phyloP scores from a whole-genome alignment of 257 asterid genomes.

The Coffea eugenioides region DNA sequence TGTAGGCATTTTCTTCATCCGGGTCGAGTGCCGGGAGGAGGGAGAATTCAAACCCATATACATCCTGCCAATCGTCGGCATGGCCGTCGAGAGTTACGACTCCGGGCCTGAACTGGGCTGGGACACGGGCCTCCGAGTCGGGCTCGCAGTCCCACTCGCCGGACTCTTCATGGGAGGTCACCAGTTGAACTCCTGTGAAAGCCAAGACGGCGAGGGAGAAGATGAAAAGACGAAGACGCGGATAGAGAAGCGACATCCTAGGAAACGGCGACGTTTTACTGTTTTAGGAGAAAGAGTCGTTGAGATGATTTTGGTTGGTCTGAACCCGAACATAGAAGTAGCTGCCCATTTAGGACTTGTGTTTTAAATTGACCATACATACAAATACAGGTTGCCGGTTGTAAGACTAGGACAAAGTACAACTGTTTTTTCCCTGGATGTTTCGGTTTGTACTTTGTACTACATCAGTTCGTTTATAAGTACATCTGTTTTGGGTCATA shows the following conservation, averaged over 20 bases:
- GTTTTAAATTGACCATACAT: neutral
- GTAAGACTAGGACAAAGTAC: conserved; percentile 6
- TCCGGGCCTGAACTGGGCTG: conserved; percentile 66
- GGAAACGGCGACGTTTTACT: neutral
- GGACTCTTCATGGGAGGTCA: conserved; percentile 57
- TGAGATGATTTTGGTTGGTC: neutral
- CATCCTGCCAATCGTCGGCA: conserved; percentile 61
- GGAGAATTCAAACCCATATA: conserved; percentile 75
- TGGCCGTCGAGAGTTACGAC: conserved; percentile 68
- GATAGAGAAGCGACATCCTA: neutral
- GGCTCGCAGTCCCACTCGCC: conserved; percentile 75
- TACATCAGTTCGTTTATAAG: neutral
- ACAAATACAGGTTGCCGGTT: neutral
- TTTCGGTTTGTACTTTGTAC: conserved; percentile 1
- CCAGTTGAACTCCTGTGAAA: conserved; percentile 29
- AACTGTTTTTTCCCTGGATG: conserved; percentile 13
- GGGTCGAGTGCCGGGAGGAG: conserved; percentile 87
- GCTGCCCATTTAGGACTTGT: conserved; percentile 1
- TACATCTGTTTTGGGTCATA: neutral
- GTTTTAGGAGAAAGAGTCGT: neutral
- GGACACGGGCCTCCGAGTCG: conserved; percentile 56
- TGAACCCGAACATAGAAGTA: neutral
- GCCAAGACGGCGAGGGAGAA: conserved; percentile 25
- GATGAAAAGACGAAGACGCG: conserved; percentile 17
- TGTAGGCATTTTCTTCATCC: conserved; percentile 68